Base-by-base conservation (phyloP, 495 filamentous ascomycete genomes). In the Penicillium cinerascens region DNA sequence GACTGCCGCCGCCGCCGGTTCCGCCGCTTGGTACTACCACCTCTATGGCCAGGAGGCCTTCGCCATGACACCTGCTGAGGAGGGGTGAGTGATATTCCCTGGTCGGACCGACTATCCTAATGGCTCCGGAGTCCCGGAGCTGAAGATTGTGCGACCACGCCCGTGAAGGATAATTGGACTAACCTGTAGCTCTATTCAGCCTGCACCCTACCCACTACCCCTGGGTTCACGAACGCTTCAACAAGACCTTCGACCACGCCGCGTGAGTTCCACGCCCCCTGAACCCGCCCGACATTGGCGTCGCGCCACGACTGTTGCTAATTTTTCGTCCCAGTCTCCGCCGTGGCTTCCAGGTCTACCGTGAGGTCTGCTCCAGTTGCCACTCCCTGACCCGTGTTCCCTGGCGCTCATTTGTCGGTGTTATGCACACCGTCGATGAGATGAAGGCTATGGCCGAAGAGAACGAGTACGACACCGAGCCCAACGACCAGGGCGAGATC, bases 331-430 rank as follows among this genome's bases (percentile, higher is more conserved):
- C 52, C 37, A 96, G 92, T 62, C 91, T 99, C 61, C 93, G 95
- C 66, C 92, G 95, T 76, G 95, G 95, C 75, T 97, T 99, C 85
- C 95, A 96, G 78, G 95, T 99, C 67, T 99, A 99, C 83, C 91
- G 87, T 63, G 95, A 99, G 76, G 95, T 99, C 61, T 99, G 95
- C 82, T 83, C 92, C 44, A 87, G 89, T 52, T 99, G 95, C 81
- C 95, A 99, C 81, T 97, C 95, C 47, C 86, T 99, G 45, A 84
- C 80, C 68, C 88, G 95, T 75, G 83, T 99, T 42, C 91, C 95
- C 44, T 99, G 92, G 83, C 89, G 95, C 67, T 61, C 87, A 17
- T 84, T 97, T 51, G 95, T 99, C 68, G 95, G 91, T 73, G 84
- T 83, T 46, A 81, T 89, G 65, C 82, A 96, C 80, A 97, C 95